These are phyloP conservation scores for Penicillium sp. DNA, from an alignment of 2,329 filamentous ascomycete genomes.

Conservation along the genomic window DNA sequence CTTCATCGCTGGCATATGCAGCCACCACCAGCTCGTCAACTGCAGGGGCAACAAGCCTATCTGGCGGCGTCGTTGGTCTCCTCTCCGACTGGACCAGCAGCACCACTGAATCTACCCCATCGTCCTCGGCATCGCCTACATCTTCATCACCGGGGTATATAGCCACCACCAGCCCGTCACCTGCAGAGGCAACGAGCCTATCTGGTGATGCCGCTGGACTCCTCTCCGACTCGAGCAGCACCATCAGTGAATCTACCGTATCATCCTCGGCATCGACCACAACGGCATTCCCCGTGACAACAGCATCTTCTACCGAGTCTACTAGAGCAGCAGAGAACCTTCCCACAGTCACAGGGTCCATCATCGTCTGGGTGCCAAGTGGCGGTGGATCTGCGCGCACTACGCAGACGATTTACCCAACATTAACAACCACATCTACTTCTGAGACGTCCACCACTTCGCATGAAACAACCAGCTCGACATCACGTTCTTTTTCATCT, in stretches of 20 bases:
- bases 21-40: background rate
- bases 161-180: background rate
- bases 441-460: background rate
- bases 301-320: background rate
- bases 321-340: background rate
- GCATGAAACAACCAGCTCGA: background rate
- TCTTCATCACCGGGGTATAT: background rate
- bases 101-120: background rate
- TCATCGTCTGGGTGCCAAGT: background rate
- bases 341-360: background rate
- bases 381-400: background rate
- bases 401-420: background rate
- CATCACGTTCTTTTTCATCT: background rate
- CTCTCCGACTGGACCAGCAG: background rate
- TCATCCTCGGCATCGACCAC: background rate
- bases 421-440: background rate
- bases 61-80: background rate
- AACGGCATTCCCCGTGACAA: background rate
- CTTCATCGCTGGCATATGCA: background rate
- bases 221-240: background rate
- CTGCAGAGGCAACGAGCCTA: background rate
- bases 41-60: background rate
- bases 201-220: background rate
- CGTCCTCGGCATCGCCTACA: background rate
- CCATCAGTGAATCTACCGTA: background rate